A percentile compares a stretch with the other conserved stretches of the same genome.
These are phyloP conservation scores for Ambrosiella beaveri DNA, from an alignment of 2,329 filamentous ascomycete species.

Conservation along the genomic window DNA sequence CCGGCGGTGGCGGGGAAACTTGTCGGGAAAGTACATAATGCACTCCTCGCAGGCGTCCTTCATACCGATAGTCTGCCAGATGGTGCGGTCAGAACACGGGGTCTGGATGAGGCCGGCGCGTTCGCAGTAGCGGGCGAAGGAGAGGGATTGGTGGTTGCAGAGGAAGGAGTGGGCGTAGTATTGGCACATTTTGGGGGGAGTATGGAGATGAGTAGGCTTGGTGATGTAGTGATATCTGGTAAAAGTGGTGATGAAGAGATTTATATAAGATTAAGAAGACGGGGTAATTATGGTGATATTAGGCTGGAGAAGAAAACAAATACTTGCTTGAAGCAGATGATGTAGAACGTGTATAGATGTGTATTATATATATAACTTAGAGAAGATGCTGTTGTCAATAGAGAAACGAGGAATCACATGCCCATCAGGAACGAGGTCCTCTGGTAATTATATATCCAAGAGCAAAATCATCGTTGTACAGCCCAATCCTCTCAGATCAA, in stretches of 20 bases:
- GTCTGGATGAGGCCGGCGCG: slow-evolving; percentile 22
- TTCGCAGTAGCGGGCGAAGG: slow-evolving; percentile 22
- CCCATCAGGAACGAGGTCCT: background rate
- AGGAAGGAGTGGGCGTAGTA: slow-evolving; percentile 23
- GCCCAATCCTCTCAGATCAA: background rate
- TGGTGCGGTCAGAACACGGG: slow-evolving; percentile 19
- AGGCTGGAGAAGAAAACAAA: too few species aligned
- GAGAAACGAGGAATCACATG: background rate
- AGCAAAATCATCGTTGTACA: background rate
- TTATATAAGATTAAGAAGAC: background rate
- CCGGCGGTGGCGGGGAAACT: slow-evolving; percentile 14
- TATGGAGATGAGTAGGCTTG: background rate
- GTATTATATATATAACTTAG: too few species aligned
- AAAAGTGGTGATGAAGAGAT: background rate
- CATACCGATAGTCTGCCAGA: slow-evolving; percentile 23
- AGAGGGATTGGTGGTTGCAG: slow-evolving; percentile 21
- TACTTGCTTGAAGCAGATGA: too few species aligned
- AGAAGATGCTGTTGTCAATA: too few species aligned
- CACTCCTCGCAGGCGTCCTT: slow-evolving; percentile 23
- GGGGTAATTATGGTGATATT: too few species aligned
- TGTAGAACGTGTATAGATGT: too few species aligned
- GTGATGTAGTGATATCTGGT: background rate
- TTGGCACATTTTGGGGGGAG: slow-evolving; percentile 19
- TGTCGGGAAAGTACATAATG: slow-evolving; percentile 18
- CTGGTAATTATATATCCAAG: background rate